These are phyloP conservation scores for Nicotiana rustica DNA, from an alignment of 305 asterid genomes.

Conservation along the genomic window DNA sequence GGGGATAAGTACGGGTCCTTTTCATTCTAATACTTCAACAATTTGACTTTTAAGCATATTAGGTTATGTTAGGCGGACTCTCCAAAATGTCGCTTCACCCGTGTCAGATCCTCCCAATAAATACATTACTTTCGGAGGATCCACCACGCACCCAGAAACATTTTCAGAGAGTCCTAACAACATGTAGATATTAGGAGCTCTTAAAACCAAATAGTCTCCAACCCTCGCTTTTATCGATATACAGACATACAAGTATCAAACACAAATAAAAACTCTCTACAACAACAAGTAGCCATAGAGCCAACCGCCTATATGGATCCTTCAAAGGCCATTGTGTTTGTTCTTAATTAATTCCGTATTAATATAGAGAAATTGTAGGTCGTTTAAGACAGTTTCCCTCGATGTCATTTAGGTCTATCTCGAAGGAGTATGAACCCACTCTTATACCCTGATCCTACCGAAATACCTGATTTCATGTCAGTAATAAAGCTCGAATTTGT, in stretches of 20 bases:
- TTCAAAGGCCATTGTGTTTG: not conserved
- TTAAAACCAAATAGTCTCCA: constrained; percentile 2
- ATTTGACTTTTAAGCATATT: not conserved
- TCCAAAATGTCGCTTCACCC: no score
- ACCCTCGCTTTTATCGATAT: not conserved
- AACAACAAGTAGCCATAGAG: not conserved
- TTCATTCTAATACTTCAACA: not conserved
- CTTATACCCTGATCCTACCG: not conserved
- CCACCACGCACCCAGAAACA: no score
- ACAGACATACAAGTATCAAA: not conserved
- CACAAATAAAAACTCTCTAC: not conserved
- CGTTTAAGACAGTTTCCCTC: not conserved
- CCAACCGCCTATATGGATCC: not conserved
- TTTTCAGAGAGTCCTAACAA: no score
- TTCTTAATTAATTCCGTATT: constrained; percentile 8
- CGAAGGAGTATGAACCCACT: not conserved
- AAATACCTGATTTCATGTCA: not conserved
- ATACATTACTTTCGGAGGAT: no score
- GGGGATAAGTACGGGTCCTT: no score
- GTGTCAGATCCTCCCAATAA: no score
- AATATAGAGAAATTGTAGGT: not conserved
- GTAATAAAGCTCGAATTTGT: not conserved
- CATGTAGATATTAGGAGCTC: not conserved
- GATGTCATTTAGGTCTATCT: not conserved
- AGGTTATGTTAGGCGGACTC: no score